Conservation (phyloP, 2,329 filamentous ascomycete species). For the Epichloe sibirici region DNA sequence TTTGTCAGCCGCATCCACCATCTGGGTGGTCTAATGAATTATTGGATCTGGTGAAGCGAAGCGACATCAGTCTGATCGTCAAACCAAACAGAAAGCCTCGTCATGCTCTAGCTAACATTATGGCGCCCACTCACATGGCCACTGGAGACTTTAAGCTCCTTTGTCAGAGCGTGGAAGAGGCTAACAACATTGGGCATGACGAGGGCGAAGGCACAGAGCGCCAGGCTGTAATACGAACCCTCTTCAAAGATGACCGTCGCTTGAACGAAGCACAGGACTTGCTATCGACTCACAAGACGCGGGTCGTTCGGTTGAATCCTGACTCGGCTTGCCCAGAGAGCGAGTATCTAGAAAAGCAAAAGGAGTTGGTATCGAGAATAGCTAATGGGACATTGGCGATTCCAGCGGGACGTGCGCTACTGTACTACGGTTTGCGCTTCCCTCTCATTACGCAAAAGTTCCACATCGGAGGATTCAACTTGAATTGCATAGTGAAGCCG, state of each 20-base stretch:
- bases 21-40: conserved; percentile 60
- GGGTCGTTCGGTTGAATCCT: conserved; percentile 64
- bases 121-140: conserved; percentile 50
- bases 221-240: conserved; percentile 67
- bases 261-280: conserved; percentile 76
- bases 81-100: conserved; percentile 24
- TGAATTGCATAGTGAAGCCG: conserved; percentile 85
- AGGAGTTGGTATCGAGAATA: conserved; percentile 74
- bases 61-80: conserved; percentile 63
- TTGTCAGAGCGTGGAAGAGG: conserved; percentile 52
- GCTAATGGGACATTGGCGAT: conserved; percentile 82
- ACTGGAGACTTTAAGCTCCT: conserved; percentile 68
- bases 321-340: conserved; percentile 73
- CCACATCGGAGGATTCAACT: conserved; percentile 77
- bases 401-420: conserved; percentile 72
- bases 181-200: conserved; percentile 50
- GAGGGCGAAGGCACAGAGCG: conserved; percentile 76
- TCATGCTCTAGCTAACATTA: conserved; percentile 24
- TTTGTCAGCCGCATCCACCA: conserved; percentile 73
- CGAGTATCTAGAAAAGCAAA: conserved; percentile 82
- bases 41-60: conserved; percentile 64
- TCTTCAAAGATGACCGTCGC: conserved; percentile 86
- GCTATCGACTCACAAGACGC: conserved; percentile 72
- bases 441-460: conserved; percentile 90
- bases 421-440: conserved; percentile 77